Conservation (phyloP, 2,329 filamentous ascomycete genomes). For the Epichloe gansuensis region DNA sequence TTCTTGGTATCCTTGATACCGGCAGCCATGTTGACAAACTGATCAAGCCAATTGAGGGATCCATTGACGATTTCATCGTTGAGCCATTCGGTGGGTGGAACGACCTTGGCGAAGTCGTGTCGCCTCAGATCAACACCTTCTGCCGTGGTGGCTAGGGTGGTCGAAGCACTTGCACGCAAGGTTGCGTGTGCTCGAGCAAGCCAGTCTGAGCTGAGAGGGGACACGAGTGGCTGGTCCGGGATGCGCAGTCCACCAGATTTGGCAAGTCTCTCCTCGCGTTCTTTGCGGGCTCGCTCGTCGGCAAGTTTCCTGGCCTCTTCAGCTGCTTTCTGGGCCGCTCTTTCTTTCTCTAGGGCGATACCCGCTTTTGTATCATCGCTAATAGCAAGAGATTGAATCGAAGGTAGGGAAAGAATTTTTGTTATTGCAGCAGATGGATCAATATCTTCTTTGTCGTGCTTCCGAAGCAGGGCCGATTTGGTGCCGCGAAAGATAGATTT, state of each 20-base stretch:
- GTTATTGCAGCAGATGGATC: constrained; percentile 13
- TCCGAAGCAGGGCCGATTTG: background rate
- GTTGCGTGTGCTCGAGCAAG: constrained; percentile 15
- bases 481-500: background rate
- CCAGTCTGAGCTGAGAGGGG: constrained; percentile 18
- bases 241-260: constrained; percentile 19
- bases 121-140: constrained; percentile 36
- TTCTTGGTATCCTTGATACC: constrained; percentile 36
- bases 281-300: constrained; percentile 11
- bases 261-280: constrained; percentile 15
- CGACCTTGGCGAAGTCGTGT: constrained; percentile 52
- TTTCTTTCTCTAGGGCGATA: constrained; percentile 5
- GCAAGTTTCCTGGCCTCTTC: constrained; percentile 15
- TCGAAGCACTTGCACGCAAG: constrained; percentile 20
- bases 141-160: constrained; percentile 30
- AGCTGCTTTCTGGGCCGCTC: constrained; percentile 13
- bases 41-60: constrained; percentile 47
- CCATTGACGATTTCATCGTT: constrained; percentile 68
- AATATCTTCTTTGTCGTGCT: background rate
- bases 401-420: constrained; percentile 15
- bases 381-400: constrained; percentile 13
- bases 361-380: constrained; percentile 15
- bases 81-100: constrained; percentile 48
- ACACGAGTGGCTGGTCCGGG: constrained; percentile 16
- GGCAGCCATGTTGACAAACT: constrained; percentile 41